Evolutionary conservation across 768 basidiomycete species (phyloP).

Genomic region (Calocybe cyanea): DNA sequence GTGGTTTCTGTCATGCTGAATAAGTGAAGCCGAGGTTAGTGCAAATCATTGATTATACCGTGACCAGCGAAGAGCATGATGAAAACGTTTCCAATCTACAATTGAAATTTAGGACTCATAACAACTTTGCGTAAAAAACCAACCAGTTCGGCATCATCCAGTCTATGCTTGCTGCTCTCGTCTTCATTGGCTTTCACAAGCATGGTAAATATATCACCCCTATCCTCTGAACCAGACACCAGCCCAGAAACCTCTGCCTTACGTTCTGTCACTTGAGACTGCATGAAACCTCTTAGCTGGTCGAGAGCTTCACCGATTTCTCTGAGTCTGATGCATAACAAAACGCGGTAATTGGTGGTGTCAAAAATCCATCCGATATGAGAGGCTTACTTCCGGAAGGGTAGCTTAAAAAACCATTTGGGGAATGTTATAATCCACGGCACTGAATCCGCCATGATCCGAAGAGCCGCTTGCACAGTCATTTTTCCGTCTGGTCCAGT

Average conservation of each 20-base stretch:
- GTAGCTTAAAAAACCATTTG: conserved; percentile 11
- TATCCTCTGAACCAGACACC: conserved; percentile 1
- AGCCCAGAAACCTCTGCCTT: conserved; percentile 22
- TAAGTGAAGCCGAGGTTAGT: not conserved
- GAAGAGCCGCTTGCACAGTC: conserved; percentile 32
- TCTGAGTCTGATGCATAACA: conserved; percentile 21
- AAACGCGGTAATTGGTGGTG: not conserved
- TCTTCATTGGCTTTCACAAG: conserved; percentile 45
- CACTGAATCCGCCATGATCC: conserved; percentile 27
- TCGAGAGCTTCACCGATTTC: conserved; percentile 23
- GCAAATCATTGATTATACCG: conserved; percentile 26
- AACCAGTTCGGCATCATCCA: conserved; percentile 39
- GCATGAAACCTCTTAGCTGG: conserved; percentile 33
- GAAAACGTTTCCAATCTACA: conserved; percentile 50
- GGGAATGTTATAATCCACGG: not conserved
- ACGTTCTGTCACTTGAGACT: conserved; percentile 27
- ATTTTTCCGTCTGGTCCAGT: conserved; percentile 30
- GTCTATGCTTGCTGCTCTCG: conserved; percentile 33
- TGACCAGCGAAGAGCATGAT: conserved; percentile 56
- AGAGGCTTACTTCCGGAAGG: conserved; percentile 10
- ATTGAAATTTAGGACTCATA: not conserved
- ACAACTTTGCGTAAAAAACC: conserved; percentile 2
- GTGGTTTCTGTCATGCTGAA: not conserved
- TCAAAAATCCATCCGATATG: too few relatives aligned
- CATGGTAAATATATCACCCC: conserved; percentile 35